Conservation (phyloP, 164 flowering plant genomes). For the Platanus orientalis region DNA sequence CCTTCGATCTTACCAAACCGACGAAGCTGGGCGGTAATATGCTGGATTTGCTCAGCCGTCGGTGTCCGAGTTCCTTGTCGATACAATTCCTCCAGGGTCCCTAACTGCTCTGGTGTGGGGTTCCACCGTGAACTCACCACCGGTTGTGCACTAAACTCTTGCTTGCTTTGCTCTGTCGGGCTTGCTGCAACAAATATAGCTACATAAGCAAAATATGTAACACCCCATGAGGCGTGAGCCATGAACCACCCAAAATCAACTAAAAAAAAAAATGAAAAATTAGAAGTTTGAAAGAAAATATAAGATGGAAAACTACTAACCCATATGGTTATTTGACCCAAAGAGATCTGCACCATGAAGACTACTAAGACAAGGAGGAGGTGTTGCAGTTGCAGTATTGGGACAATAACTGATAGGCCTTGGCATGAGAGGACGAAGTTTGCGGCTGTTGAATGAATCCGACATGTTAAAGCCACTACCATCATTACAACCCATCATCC, state of each 20-base stretch:
- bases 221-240: too few species aligned
- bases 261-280: not conserved
- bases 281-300: not conserved
- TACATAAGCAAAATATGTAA: not conserved
- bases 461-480: slow-evolving; percentile 41
- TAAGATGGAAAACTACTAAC: slow-evolving; percentile 16
- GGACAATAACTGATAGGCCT: slow-evolving; percentile 21
- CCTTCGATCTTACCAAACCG: slow-evolving; percentile 83
- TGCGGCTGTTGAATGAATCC: slow-evolving; percentile 46
- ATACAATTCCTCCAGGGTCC: slow-evolving; percentile 65
- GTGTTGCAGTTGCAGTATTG: not conserved
- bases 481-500: slow-evolving; percentile 69
- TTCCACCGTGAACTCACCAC: slow-evolving; percentile 83
- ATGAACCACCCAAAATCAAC: not conserved
- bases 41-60: slow-evolving; percentile 74
- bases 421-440: slow-evolving; percentile 65
- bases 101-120: slow-evolving; percentile 84
- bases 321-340: slow-evolving; percentile 44
- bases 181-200: slow-evolving; percentile 8
- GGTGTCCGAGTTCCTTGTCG: slow-evolving; percentile 78
- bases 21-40: slow-evolving; percentile 75
- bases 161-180: slow-evolving; percentile 40
- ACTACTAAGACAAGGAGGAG: slow-evolving; percentile 28
- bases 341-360: slow-evolving; percentile 39
- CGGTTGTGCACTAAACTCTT: slow-evolving; percentile 37